A percentile compares a stretch with the other conserved stretches of the same genome.
These are phyloP conservation scores for Lactarius hengduanensis DNA, from an alignment of 768 basidiomycete genomes.

Conservation along the genomic window DNA sequence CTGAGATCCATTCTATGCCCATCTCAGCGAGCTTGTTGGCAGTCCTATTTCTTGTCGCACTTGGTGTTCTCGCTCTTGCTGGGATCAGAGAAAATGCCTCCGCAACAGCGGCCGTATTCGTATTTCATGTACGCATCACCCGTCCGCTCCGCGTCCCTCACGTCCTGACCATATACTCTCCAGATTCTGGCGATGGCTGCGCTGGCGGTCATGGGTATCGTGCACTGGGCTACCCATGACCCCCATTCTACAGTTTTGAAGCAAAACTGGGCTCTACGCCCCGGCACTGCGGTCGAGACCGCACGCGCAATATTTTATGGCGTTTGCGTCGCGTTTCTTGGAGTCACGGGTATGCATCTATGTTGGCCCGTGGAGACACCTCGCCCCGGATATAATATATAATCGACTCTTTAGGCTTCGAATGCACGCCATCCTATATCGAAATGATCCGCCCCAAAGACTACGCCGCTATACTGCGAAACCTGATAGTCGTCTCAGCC, in stretches of 20 bases:
- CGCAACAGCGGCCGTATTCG: constrained; percentile 21
- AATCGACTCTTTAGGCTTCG: constrained; percentile 21
- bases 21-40: constrained; percentile 21
- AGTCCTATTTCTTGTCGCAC: constrained; percentile 21
- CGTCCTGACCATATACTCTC: not conserved
- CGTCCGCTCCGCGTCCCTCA: not conserved
- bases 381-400: not conserved
- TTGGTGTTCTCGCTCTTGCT: constrained; percentile 26
- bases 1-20: constrained; percentile 24
- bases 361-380: not conserved
- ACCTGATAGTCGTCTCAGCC: constrained; percentile 25
- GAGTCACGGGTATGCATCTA: constrained; percentile 26
- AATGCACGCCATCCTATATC: constrained; percentile 30
- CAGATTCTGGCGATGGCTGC: constrained; percentile 25
- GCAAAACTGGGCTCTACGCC: constrained; percentile 26
- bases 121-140: constrained; percentile 24
- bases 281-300: constrained; percentile 20
- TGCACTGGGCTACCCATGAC: constrained; percentile 26
- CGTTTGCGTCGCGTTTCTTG: constrained; percentile 28
- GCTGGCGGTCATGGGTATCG: constrained; percentile 17
- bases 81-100: constrained; percentile 28
- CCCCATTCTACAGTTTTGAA: constrained; percentile 23
- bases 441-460: constrained; percentile 24
- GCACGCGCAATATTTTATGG: constrained; percentile 25
- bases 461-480: constrained; percentile 26